phyloP scores from a whole-genome alignment of 495 filamentous ascomycete genomes.

The Xylaria nigripes region DNA sequence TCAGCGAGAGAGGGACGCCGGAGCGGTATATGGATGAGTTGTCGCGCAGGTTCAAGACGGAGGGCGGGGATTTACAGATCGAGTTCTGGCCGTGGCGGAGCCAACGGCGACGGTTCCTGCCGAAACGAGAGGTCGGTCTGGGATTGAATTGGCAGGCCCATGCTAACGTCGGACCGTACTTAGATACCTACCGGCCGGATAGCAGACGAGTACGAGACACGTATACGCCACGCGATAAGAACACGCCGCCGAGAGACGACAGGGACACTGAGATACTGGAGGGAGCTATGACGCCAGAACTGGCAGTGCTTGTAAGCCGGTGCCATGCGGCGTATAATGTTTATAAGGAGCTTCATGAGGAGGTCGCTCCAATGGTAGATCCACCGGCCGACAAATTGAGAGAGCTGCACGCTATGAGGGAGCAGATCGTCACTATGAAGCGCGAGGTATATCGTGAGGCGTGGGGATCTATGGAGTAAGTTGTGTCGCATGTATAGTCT shows the following conservation, averaged over 20 bases:
- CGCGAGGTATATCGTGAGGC: constrained; percentile 5
- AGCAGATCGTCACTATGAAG: constrained; percentile 4
- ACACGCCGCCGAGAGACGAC: constrained; percentile 1
- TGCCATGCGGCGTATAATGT: background rate
- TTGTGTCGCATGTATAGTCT: background rate
- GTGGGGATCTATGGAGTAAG: background rate
- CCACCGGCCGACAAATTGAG: background rate
- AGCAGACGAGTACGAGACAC: background rate
- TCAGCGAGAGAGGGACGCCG: background rate
- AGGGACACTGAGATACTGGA: background rate
- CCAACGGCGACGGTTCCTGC: background rate
- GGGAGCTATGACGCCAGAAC: background rate
- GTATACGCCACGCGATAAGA: background rate
- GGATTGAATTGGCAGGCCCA: constrained; percentile 1
- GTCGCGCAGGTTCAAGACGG: background rate
- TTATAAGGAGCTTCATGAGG: background rate
- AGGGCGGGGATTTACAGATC: background rate
- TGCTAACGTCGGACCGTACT: constrained; percentile 9
- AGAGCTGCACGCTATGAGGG: constrained; percentile 2
- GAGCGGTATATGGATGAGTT: constrained; percentile 1
- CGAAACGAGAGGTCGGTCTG: background rate
- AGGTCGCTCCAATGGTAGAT: background rate
- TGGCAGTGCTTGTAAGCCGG: background rate
- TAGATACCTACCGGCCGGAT: constrained; percentile 8
- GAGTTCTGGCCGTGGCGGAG: constrained; percentile 6